Conservation (phyloP, 2,329 filamentous ascomycete species). For the Nigrospora osmanthi region DNA sequence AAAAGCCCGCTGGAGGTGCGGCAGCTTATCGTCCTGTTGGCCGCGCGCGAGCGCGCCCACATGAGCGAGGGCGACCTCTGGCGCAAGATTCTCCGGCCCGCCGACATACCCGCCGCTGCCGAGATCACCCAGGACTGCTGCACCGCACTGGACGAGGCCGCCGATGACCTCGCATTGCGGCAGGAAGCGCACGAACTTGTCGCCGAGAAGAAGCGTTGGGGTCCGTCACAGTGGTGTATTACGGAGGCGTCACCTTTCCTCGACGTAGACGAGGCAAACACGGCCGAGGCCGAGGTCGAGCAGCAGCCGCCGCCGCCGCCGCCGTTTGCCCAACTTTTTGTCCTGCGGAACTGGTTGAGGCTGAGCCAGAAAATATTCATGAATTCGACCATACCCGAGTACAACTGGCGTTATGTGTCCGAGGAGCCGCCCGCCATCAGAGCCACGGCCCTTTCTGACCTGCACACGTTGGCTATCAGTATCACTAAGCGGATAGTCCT, state of each 20-base stretch:
- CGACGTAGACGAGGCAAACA: conserved; percentile 15
- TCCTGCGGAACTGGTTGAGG: conserved; percentile 50
- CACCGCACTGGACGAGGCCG: conserved; percentile 57
- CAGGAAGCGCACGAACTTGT: conserved; percentile 57
- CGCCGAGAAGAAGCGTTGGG: conserved; percentile 53
- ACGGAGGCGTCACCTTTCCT: conserved; percentile 26
- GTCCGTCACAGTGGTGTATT: conserved; percentile 56
- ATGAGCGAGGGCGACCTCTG: conserved; percentile 21
- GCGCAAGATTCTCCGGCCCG: conserved; percentile 31
- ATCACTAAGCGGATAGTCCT: conserved; percentile 65
- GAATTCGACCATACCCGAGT: conserved; percentile 54
- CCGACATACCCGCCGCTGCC: conserved; percentile 61
- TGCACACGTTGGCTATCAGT: conserved; percentile 59
- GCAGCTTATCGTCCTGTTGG: conserved; percentile 59
- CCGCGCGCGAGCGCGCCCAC: conserved; percentile 35
- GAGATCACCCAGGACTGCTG: conserved; percentile 65
- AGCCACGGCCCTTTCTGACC: conserved; percentile 67
- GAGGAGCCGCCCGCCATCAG: conserved; percentile 63
- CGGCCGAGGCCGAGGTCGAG: conserved; percentile 9
- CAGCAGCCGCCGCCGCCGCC: conserved; percentile 20
- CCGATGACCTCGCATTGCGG: conserved; percentile 54
- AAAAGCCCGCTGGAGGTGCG: conserved; percentile 71
- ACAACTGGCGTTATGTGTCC: conserved; percentile 60
- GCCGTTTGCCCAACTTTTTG: conserved; percentile 49
- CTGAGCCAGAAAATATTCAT: conserved; percentile 66